These are phyloP conservation scores for Hsuehochloa calcarea DNA, from an alignment of 176 grass and related monocot genomes.

Conservation along the genomic window DNA sequence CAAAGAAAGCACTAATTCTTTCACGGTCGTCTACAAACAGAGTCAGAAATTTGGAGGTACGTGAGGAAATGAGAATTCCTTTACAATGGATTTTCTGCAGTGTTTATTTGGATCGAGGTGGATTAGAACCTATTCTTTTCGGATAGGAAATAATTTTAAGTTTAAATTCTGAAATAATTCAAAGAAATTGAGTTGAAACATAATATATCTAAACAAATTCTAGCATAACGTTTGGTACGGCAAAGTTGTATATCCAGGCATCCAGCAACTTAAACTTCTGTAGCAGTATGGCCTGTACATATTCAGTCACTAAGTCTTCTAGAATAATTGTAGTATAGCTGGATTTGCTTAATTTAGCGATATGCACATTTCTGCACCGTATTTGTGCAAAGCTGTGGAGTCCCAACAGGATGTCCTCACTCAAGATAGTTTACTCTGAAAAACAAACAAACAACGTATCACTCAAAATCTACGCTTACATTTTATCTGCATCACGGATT, in stretches of 20 bases:
- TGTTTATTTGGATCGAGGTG: too few relatives aligned
- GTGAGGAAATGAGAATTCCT: background rate
- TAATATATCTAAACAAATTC: too few relatives aligned
- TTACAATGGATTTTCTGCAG: too few relatives aligned
- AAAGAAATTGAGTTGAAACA: too few relatives aligned
- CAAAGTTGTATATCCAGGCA: background rate
- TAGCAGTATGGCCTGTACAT: background rate
- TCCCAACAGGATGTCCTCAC: background rate
- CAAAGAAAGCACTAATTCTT: background rate
- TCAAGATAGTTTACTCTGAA: background rate
- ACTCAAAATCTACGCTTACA: background rate
- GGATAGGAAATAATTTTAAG: too few relatives aligned
- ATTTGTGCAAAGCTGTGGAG: background rate
- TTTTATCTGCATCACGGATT: constrained; percentile 11
- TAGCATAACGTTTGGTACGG: background rate
- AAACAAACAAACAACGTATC: background rate
- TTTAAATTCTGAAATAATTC: too few relatives aligned
- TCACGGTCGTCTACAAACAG: background rate
- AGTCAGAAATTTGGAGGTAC: background rate
- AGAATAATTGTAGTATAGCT: background rate
- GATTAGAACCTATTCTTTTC: too few relatives aligned
- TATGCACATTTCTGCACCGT: background rate
- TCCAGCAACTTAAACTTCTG: background rate
- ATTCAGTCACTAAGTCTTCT: background rate
- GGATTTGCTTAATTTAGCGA: background rate